Evolutionary conservation across 169 alveolate species (phyloP).

Genomic region (Plasmodium vinckei): DNA sequence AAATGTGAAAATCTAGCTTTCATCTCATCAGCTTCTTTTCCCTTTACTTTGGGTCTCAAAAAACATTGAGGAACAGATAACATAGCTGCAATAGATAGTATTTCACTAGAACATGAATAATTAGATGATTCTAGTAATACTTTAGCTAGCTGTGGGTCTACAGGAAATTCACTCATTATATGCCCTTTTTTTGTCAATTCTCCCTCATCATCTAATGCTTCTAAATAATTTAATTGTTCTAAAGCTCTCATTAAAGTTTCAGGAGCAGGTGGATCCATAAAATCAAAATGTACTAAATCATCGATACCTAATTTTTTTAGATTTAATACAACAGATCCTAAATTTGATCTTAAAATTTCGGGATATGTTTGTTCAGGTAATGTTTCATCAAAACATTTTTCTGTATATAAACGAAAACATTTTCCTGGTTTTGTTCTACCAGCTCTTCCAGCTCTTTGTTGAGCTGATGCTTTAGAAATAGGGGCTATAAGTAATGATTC

Average conservation of each 20-base stretch:
- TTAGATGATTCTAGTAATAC: conserved; percentile 91
- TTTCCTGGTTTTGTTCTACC: conserved; percentile 99
- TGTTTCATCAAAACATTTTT: conserved; percentile 94
- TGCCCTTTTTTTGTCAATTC: conserved; percentile 97
- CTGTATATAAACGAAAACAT: conserved; percentile 98
- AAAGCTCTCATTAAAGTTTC: conserved; percentile 98
- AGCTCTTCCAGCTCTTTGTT: conserved; percentile 99
- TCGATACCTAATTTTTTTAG: conserved; percentile 96
- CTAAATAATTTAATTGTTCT: conserved; percentile 95
- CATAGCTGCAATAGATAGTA: conserved; percentile 93
- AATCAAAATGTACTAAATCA: conserved; percentile 98
- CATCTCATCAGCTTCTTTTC: conserved; percentile 93
- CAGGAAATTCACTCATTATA: conserved; percentile 98
- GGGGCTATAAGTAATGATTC: conserved; percentile 98
- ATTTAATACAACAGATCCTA: conserved; percentile 95
- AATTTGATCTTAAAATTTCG: conserved; percentile 98
- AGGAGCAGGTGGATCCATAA: conserved; percentile 99
- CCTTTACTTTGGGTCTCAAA: conserved; percentile 93
- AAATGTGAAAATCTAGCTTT: conserved; percentile 94
- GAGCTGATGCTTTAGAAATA: conserved; percentile 98
- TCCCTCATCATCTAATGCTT: conserved; percentile 99
- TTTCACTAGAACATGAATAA: conserved; percentile 91
- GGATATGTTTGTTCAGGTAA: conserved; percentile 97
- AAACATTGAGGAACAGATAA: conserved; percentile 94
- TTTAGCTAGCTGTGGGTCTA: conserved; percentile 98